phyloP scores from a whole-genome alignment of 192 early-diverging fungal genomes.

The Backusella sp. region DNA sequence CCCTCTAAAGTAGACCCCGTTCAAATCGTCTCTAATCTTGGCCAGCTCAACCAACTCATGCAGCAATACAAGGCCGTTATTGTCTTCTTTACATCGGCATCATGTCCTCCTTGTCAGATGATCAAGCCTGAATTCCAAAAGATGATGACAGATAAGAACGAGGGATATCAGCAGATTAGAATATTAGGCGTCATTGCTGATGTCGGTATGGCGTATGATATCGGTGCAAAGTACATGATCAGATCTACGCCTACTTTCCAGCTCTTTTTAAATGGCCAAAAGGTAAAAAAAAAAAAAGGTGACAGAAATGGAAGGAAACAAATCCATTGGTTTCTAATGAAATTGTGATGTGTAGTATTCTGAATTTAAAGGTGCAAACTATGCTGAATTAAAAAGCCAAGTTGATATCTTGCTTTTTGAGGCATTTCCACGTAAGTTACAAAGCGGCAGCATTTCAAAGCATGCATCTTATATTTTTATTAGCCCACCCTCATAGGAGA shows the following conservation, averaged over 20 bases:
- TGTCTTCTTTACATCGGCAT: constrained; percentile 69
- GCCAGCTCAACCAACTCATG: constrained; percentile 43
- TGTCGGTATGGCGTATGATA: constrained; percentile 48
- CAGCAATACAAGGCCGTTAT: constrained; percentile 51
- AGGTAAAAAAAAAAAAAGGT: constrained; percentile 30
- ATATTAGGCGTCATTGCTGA: constrained; percentile 68
- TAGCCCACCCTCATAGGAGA: constrained; percentile 62
- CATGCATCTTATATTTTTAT: too few species aligned
- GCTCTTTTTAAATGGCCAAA: constrained; percentile 61
- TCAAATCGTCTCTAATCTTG: constrained; percentile 38
- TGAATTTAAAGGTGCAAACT: constrained; percentile 64
- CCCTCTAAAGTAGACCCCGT: constrained; percentile 23
- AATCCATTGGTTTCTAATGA: background rate
- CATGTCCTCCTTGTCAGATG: constrained; percentile 66
- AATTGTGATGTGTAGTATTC: constrained; percentile 22
- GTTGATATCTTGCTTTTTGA: constrained; percentile 63
- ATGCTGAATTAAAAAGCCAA: constrained; percentile 52
- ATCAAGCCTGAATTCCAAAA: constrained; percentile 70
- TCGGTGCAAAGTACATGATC: constrained; percentile 52
- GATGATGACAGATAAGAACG: constrained; percentile 48
- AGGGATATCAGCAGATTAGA: constrained; percentile 4
- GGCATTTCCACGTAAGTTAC: constrained; percentile 58
- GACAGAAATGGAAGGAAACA: background rate
- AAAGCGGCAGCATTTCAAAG: background rate
- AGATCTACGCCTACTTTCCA: constrained; percentile 72